These are phyloP conservation scores for Fragilaria radians DNA, from an alignment of 108 stramenopile genomes.

Conservation along the genomic window DNA sequence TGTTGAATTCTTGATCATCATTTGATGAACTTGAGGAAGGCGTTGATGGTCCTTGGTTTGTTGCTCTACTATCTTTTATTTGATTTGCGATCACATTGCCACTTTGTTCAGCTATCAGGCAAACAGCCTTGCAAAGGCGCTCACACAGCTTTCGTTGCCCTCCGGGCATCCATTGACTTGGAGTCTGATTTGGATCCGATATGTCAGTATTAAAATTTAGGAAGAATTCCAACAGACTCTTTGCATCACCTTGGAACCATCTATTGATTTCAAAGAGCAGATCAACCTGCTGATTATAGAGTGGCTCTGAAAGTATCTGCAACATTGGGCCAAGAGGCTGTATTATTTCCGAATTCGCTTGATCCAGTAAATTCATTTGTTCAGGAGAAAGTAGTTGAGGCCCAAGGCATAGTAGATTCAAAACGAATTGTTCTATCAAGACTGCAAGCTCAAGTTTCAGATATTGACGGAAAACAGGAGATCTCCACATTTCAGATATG, in stretches of 20 bases:
- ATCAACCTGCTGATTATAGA: slow-evolving; percentile 69
- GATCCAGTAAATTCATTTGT: slow-evolving; percentile 12
- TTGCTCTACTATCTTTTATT: slow-evolving; percentile 30
- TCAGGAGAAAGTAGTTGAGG: slow-evolving; percentile 53
- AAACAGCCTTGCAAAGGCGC: slow-evolving; percentile 55
- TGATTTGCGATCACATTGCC: slow-evolving; percentile 64
- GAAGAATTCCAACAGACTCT: slow-evolving; percentile 57
- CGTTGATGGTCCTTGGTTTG: slow-evolving; percentile 2
- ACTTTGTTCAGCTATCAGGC: slow-evolving; percentile 69
- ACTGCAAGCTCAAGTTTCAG: slow-evolving; percentile 82
- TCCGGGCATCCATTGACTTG: slow-evolving; percentile 29
- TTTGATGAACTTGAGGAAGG: not conserved
- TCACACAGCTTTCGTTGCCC: slow-evolving; percentile 59
- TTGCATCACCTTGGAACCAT: slow-evolving; percentile 69
- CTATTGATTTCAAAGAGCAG: slow-evolving; percentile 56
- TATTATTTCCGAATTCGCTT: not conserved
- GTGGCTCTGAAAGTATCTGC: slow-evolving; percentile 21
- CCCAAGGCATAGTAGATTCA: slow-evolving; percentile 58
- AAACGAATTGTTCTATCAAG: slow-evolving; percentile 77
- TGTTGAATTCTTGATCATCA: not conserved
- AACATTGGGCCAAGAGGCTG: not conserved
- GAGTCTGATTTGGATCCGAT: slow-evolving; percentile 5
- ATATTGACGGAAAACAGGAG: slow-evolving; percentile 45
- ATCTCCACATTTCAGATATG: slow-evolving; percentile 64
- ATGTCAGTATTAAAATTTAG: slow-evolving; percentile 72